phyloP scores from a whole-genome alignment of 148 eudicot genomes.

The Fagopyrum esculentum region DNA sequence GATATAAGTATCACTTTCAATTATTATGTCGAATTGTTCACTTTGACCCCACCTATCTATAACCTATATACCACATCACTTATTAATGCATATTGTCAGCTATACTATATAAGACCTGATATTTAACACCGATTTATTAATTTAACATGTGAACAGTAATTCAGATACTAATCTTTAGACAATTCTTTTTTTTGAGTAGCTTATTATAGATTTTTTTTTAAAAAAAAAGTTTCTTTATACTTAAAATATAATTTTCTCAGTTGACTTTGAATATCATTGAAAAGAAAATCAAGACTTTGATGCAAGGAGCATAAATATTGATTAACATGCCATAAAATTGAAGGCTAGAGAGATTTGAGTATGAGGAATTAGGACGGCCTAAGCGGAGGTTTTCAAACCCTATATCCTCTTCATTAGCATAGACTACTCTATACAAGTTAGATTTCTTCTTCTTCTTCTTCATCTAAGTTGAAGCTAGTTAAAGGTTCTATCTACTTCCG shows the following conservation, averaged over 20 bases:
- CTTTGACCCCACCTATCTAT: not conserved
- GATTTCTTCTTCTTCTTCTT: not conserved
- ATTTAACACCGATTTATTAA: no score
- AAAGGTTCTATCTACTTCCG: not conserved
- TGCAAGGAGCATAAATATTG: not conserved
- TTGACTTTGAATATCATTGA: no score
- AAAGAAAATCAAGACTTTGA: not conserved
- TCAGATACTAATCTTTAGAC: no score
- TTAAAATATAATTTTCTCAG: no score
- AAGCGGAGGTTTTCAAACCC: not conserved
- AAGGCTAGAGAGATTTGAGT: not conserved
- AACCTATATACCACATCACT: no score
- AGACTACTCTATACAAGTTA: not conserved
- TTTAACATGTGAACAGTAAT: no score
- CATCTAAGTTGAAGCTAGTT: not conserved
- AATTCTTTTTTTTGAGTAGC: no score
- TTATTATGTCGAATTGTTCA: not conserved
- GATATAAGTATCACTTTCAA: constrained; percentile 1
- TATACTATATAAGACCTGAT: no score
- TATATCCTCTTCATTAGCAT: not conserved
- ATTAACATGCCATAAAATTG: not conserved
- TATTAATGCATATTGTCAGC: no score
- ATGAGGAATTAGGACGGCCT: no score
- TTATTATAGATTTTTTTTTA: no score
- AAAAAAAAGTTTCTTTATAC: no score